Conservation (phyloP, 176 grass and related monocot species). For the Rhynchospora tenuis region DNA sequence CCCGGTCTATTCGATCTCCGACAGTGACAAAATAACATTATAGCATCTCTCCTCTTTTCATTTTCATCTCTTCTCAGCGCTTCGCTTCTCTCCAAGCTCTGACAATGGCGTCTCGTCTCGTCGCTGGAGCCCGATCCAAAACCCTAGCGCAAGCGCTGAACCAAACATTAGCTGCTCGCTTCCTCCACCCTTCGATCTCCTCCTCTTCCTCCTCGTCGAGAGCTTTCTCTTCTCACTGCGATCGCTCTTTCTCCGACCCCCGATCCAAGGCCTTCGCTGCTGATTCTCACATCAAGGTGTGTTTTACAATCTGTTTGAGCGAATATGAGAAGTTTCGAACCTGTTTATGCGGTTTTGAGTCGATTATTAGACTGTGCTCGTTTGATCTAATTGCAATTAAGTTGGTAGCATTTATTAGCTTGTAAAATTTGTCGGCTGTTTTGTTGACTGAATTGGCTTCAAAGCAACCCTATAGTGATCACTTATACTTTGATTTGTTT, state of each 20-base stretch:
- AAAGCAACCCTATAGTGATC: not conserved
- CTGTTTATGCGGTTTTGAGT: not conserved
- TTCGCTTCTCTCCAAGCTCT: not conserved
- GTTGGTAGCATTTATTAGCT: not conserved
- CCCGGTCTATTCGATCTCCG: not conserved
- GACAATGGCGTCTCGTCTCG: constrained; percentile 28
- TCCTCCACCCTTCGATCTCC: not conserved
- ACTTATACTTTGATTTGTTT: not conserved
- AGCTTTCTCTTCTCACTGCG: not conserved
- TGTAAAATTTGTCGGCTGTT: not conserved
- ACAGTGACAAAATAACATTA: not conserved
- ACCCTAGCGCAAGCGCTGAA: constrained; percentile 10
- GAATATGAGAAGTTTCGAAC: not conserved
- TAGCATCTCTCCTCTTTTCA: not conserved
- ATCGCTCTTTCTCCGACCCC: constrained; percentile 9
- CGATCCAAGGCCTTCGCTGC: constrained; percentile 14
- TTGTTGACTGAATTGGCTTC: not conserved
- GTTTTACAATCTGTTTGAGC: not conserved
- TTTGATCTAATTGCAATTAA: not conserved
- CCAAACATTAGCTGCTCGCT: not conserved
- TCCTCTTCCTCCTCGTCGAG: not conserved
- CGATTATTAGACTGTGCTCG: not conserved
- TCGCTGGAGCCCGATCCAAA: constrained; percentile 19
- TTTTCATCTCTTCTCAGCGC: not conserved
- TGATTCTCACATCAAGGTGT: constrained; percentile 19